Conservation (phyloP, 2,329 filamentous ascomycete genomes). For the Nectriaceae sp. region DNA sequence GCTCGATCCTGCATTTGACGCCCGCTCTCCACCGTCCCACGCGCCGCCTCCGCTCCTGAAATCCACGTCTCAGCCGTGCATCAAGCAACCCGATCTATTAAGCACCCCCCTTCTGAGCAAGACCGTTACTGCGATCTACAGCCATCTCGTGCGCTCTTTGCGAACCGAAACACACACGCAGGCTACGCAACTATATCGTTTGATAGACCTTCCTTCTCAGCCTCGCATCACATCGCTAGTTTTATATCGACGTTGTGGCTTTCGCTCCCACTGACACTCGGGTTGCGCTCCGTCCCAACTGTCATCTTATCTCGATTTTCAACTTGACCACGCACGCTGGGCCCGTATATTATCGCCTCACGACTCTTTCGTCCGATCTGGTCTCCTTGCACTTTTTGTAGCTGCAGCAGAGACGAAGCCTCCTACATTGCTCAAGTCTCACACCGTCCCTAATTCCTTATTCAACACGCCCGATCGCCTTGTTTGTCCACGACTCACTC, state of each 20-base stretch:
- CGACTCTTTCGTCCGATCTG: constrained; percentile 5
- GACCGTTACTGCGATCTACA: constrained; percentile 1
- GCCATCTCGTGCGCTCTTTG: constrained; percentile 1
- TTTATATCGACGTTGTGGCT: constrained; percentile 2
- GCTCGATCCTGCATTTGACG: constrained; percentile 10
- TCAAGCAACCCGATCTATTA: constrained; percentile 19
- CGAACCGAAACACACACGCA: constrained; percentile 10
- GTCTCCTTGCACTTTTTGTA: constrained; percentile 5
- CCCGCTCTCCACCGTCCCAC: constrained; percentile 31
- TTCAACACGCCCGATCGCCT: background rate
- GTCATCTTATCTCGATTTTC: constrained; percentile 5
- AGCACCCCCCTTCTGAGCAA: constrained; percentile 17
- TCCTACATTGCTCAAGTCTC: constrained; percentile 2
- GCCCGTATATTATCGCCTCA: constrained; percentile 8
- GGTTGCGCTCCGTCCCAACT: constrained; percentile 1
- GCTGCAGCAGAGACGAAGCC: too few relatives aligned
- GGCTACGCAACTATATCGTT: constrained; percentile 16
- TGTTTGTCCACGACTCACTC: background rate
- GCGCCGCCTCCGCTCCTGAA: constrained; percentile 32
- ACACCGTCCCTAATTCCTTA: constrained; percentile 6
- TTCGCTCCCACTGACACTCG: constrained; percentile 7
- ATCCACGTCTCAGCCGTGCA: constrained; percentile 34
- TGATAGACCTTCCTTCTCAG: constrained; percentile 16
- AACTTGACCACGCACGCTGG: constrained; percentile 3
- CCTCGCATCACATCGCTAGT: background rate